A percentile compares a stretch with the other conserved stretches of the same genome.
phyloP scores from a whole-genome alignment of 371 early-diverging fungal species.

The Lichtheimia ornata region DNA sequence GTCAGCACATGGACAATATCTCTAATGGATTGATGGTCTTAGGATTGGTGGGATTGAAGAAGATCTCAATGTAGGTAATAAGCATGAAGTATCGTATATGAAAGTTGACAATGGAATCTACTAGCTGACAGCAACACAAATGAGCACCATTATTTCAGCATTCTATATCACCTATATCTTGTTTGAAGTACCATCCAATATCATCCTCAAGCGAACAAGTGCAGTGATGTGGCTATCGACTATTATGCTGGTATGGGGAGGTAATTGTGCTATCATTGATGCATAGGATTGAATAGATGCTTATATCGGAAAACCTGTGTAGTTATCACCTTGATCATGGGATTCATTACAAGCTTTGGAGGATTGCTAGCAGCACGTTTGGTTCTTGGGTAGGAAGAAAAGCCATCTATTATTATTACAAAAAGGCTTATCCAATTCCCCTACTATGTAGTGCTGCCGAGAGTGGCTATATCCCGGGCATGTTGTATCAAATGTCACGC shows the following conservation, averaged over 20 bases:
- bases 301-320: background rate
- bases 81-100: too few relatives aligned
- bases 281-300: background rate
- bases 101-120: too few relatives aligned
- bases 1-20: too few relatives aligned
- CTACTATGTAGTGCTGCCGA: slow-evolving; percentile 17
- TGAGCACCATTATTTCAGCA: slow-evolving; percentile 30
- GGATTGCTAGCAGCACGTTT: slow-evolving; percentile 25
- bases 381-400: slow-evolving; percentile 22
- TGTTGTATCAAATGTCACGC: slow-evolving; percentile 28
- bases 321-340: slow-evolving; percentile 18
- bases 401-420: background rate
- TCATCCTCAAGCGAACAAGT: slow-evolving; percentile 35
- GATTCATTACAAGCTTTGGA: slow-evolving; percentile 31
- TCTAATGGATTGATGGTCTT: background rate
- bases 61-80: slow-evolving; percentile 23
- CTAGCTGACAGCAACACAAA: slow-evolving; percentile 26
- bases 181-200: slow-evolving; percentile 48
- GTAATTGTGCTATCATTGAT: slow-evolving; percentile 1
- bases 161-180: slow-evolving; percentile 49
- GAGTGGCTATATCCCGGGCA: slow-evolving; percentile 32
- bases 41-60: slow-evolving; percentile 25
- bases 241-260: slow-evolving; percentile 49
- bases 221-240: slow-evolving; percentile 43
- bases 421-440: background rate